phyloP scores from a whole-genome alignment of 441 rosid genomes.

The Cnidoscolus chayamansa region DNA sequence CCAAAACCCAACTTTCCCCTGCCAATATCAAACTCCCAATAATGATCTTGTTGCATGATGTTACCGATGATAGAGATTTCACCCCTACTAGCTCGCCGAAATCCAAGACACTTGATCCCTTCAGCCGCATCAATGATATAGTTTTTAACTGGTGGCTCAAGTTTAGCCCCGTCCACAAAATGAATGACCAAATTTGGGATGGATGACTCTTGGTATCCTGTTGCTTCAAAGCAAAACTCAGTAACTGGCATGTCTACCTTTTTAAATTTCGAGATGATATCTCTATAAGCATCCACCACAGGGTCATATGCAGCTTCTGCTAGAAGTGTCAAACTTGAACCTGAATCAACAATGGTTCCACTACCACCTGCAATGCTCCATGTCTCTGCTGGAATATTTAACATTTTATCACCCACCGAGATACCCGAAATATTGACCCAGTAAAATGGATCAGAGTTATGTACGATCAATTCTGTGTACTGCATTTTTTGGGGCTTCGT shows the following conservation, averaged over 20 bases:
- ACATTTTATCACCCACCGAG: constrained; percentile 21
- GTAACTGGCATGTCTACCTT: background rate
- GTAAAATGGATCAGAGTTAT: constrained; percentile 14
- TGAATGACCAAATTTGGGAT: constrained; percentile 28
- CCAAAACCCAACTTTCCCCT: constrained; percentile 26
- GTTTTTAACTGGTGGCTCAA: constrained; percentile 27
- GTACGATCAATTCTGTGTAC: constrained; percentile 23
- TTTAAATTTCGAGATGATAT: constrained; percentile 7
- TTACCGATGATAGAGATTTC: constrained; percentile 23
- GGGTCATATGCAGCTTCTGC: constrained; percentile 15
- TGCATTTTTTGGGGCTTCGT: constrained; percentile 8
- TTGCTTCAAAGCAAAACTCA: constrained; percentile 15
- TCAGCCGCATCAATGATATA: constrained; percentile 22
- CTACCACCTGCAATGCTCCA: constrained; percentile 18
- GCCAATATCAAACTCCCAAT: constrained; percentile 32
- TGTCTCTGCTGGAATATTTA: constrained; percentile 14
- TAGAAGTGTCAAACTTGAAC: constrained; percentile 28
- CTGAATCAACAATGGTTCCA: constrained; percentile 30
- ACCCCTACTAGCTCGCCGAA: background rate
- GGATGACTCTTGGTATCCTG: background rate
- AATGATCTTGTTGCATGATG: constrained; percentile 33
- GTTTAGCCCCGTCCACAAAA: constrained; percentile 25
- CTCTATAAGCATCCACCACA: constrained; percentile 14
- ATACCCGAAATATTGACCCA: constrained; percentile 26
- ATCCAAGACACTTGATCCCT: constrained; percentile 27